Evolutionary conservation across 2,329 filamentous ascomycete species (phyloP).

Genomic region (Byssochlamys sp.): DNA sequence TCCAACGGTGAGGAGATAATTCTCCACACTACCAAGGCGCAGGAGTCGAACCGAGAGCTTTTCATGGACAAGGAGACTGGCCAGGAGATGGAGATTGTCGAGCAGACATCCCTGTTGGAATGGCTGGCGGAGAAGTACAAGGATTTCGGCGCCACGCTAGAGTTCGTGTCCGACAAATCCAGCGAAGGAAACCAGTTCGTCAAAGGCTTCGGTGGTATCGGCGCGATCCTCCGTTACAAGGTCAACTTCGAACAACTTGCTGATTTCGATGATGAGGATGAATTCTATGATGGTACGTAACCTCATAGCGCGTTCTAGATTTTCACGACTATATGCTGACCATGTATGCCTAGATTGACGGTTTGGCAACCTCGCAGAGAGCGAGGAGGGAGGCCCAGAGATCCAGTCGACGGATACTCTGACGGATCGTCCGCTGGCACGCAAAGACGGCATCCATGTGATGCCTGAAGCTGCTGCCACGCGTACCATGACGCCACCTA

Average conservation of each 20-base stretch:
- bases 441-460: constrained; percentile 25
- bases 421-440: constrained; percentile 43
- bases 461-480: constrained; percentile 23
- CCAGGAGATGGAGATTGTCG: constrained; percentile 89
- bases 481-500: constrained; percentile 19
- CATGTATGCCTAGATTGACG: constrained; percentile 61
- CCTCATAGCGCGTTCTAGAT: constrained; percentile 1
- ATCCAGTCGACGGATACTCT: constrained; percentile 43
- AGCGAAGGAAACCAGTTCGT: constrained; percentile 99
- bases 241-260: constrained; percentile 99
- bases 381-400: constrained; percentile 73
- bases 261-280: constrained; percentile 81
- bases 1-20: constrained; percentile 62
- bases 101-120: constrained; percentile 89
- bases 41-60: constrained; percentile 68
- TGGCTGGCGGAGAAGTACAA: constrained; percentile 99
- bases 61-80: constrained; percentile 95
- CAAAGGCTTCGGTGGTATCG: constrained; percentile 97
- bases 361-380: constrained; percentile 71
- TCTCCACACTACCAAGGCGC: constrained; percentile 77
- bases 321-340: constrained; percentile 1
- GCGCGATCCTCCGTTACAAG: constrained; percentile 95
- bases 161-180: constrained; percentile 95
- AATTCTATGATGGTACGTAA: constrained; percentile 67
- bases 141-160: constrained; percentile 87